A percentile compares a stretch with the other conserved stretches of the same genome.
Conservation (phyloP, 805 yeast species). For the Starmera quercuum region DNA sequence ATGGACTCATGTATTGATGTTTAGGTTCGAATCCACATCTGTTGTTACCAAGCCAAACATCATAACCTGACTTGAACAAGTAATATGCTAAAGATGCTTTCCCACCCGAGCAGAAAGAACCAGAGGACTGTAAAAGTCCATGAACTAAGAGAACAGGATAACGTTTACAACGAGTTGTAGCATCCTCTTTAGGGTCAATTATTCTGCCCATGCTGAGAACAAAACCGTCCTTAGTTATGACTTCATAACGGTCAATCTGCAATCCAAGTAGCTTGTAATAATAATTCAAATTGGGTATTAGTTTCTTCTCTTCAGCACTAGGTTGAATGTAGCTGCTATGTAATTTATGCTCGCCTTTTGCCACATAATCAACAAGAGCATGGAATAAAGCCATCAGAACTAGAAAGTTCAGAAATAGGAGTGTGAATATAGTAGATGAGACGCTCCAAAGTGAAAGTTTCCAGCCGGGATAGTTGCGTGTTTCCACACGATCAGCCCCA, state of each 20-base stretch:
- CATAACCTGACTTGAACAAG: constrained; percentile 51
- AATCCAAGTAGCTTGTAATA: constrained; percentile 59
- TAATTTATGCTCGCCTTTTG: no score
- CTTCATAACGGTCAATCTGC: constrained; percentile 47
- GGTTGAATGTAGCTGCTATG: no score
- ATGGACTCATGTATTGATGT: constrained; percentile 41
- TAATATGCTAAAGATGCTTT: constrained; percentile 64
- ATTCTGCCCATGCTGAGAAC: constrained; percentile 59
- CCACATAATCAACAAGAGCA: no score
- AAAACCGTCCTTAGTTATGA: constrained; percentile 78
- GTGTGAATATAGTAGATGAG: background rate
- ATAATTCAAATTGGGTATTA: constrained; percentile 52
- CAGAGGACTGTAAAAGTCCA: constrained; percentile 83
- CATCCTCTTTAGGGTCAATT: constrained; percentile 33
- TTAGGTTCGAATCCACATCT: constrained; percentile 77
- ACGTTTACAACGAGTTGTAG: constrained; percentile 21
- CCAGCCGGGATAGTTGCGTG: no score
- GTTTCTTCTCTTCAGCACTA: constrained; percentile 24
- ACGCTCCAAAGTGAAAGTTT: no score
- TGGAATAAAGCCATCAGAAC: background rate
- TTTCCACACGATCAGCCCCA: no score
- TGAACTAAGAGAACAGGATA: constrained; percentile 75
- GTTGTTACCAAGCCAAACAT: constrained; percentile 89
- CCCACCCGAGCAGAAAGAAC: constrained; percentile 81
- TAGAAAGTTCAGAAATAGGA: background rate